Conservation (phyloP, 2,329 filamentous ascomycete genomes). For the Nemania sp. region DNA sequence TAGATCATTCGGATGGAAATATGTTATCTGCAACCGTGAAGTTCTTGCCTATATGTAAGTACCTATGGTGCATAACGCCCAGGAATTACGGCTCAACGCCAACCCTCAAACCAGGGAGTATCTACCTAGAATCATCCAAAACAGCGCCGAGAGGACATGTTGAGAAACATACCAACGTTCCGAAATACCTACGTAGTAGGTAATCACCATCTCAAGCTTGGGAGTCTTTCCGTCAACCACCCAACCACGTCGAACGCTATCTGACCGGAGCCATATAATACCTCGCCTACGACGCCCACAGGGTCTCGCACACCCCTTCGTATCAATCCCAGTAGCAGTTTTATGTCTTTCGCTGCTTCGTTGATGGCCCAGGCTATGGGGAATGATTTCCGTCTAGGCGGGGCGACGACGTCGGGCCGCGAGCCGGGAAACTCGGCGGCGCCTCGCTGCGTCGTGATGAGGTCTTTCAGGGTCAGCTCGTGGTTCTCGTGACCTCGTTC, state of each 20-base stretch:
- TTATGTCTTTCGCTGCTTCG: slow-evolving; percentile 26
- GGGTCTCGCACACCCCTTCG: slow-evolving; percentile 27
- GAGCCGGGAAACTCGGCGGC: slow-evolving; percentile 39
- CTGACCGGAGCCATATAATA: slow-evolving; percentile 21
- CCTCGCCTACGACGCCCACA: slow-evolving; percentile 17
- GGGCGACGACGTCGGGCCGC: slow-evolving; percentile 33
- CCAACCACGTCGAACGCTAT: slow-evolving; percentile 17
- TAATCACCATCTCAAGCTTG: slow-evolving; percentile 6
- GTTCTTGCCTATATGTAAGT: no score
- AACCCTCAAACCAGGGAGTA: neutral
- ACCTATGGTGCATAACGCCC: neutral
- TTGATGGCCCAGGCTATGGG: slow-evolving; percentile 33
- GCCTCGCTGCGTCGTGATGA: slow-evolving; percentile 33
- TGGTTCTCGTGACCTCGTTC: slow-evolving; percentile 39
- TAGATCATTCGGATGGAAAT: no score
- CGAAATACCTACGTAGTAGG: neutral
- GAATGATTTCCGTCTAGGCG: slow-evolving; percentile 36
- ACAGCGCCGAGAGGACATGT: neutral
- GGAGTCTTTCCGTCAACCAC: slow-evolving; percentile 20
- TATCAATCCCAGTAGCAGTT: slow-evolving; percentile 21
- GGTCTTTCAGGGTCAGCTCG: slow-evolving; percentile 35
- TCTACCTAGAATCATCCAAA: neutral
- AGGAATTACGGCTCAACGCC: neutral
- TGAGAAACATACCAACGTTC: neutral
- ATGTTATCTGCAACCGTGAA: no score